These are phyloP conservation scores for Botrytis galanthina DNA, from an alignment of 2,329 filamentous ascomycete species.

Conservation along the genomic window DNA sequence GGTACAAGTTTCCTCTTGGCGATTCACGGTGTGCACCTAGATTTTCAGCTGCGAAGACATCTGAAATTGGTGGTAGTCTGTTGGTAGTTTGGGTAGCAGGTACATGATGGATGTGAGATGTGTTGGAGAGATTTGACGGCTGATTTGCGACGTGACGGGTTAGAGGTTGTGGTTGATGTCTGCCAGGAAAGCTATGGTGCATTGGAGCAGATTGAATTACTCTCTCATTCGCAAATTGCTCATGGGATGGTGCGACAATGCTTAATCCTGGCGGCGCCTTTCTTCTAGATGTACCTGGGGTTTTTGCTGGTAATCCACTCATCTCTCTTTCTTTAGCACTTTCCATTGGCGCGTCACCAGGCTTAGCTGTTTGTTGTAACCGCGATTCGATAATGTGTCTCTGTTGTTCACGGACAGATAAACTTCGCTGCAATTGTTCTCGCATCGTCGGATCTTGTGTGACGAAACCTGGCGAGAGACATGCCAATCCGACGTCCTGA, in stretches of 20 bases:
- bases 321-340: constrained; percentile 54
- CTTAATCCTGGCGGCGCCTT: constrained; percentile 86
- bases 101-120: constrained; percentile 86
- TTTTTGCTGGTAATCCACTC: constrained; percentile 54
- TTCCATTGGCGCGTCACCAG: constrained; percentile 63
- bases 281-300: constrained; percentile 70
- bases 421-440: constrained; percentile 89
- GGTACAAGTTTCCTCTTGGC: constrained; percentile 28
- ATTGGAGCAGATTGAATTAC: constrained; percentile 96
- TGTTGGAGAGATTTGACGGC: constrained; percentile 76
- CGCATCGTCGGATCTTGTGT: constrained; percentile 97
- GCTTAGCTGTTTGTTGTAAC: constrained; percentile 82
- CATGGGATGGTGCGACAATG: constrained; percentile 90
- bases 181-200: constrained; percentile 90
- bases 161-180: constrained; percentile 73
- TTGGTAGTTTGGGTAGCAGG: constrained; percentile 88
- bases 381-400: constrained; percentile 91
- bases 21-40: constrained; percentile 60
- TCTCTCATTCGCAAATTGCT: constrained; percentile 88
- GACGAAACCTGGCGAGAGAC: constrained; percentile 90
- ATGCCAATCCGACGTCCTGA: constrained; percentile 90
- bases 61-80: constrained; percentile 86
- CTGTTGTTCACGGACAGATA: constrained; percentile 91
- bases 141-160: constrained; percentile 79
- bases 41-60: constrained; percentile 82